Percentiles rank a stretch among this genome's conserved stretches.
Conservation (phyloP, 768 basidiomycete species). For the Termitomyces sp. region DNA sequence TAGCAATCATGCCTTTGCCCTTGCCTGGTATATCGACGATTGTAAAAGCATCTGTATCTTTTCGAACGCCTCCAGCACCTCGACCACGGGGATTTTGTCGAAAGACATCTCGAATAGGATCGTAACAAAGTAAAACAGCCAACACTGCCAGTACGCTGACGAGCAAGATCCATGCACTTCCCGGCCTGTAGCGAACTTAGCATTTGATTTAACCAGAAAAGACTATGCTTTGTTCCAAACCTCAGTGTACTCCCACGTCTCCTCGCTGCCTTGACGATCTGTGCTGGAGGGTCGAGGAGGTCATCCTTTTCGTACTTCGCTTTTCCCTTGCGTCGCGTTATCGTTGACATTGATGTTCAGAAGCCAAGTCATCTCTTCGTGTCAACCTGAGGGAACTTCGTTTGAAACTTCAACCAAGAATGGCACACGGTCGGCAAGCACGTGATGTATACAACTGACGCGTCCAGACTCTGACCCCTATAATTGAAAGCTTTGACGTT, state of each 20-base stretch:
- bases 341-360: slow-evolving; percentile 7
- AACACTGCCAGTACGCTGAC: background rate
- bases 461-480: too few species aligned
- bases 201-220: background rate
- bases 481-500: background rate
- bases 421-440: background rate
- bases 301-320: slow-evolving; percentile 8
- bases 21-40: slow-evolving; percentile 49
- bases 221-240: background rate
- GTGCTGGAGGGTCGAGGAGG: slow-evolving; percentile 5
- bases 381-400: slow-evolving; percentile 1
- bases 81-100: background rate
- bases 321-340: slow-evolving; percentile 7
- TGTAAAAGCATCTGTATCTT: slow-evolving; percentile 19
- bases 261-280: slow-evolving; percentile 1
- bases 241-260: background rate
- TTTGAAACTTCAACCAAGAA: too few species aligned
- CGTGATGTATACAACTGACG: background rate
- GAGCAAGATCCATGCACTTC: background rate
- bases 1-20: slow-evolving; percentile 51
- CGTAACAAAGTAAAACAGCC: background rate
- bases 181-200: background rate
- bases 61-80: background rate
- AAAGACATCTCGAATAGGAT: background rate
- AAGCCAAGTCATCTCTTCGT: background rate